A percentile compares a stretch with the other conserved stretches of the same genome.
Evolutionary conservation across 2,329 filamentous ascomycete species (phyloP).

Genomic region (Camptophora hylomeconis): DNA sequence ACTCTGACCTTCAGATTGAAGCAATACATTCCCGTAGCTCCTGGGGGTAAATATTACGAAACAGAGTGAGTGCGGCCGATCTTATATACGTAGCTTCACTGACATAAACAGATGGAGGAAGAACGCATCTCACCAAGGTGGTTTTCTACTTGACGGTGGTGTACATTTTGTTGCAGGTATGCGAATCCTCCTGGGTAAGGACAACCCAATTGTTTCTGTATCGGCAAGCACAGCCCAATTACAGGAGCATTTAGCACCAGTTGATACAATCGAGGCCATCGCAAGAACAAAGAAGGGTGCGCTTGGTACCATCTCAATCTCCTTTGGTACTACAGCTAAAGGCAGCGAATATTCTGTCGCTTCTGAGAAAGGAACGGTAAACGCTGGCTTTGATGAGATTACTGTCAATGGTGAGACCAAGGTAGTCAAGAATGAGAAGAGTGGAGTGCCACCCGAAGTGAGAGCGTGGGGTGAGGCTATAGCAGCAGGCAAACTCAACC

Average conservation of each 20-base stretch:
- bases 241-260: constrained; percentile 38
- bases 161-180: constrained; percentile 43
- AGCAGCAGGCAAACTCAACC: constrained; percentile 26
- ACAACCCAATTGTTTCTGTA: constrained; percentile 29
- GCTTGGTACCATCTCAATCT: constrained; percentile 37
- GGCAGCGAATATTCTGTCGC: constrained; percentile 37
- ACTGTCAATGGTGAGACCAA: constrained; percentile 25
- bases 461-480: constrained; percentile 39
- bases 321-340: constrained; percentile 39
- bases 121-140: constrained; percentile 42
- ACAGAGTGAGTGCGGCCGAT: constrained; percentile 21
- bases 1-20: constrained; percentile 38
- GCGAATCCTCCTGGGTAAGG: constrained; percentile 33
- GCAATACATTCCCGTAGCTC: constrained; percentile 31
- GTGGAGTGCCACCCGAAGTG: constrained; percentile 40
- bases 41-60: constrained; percentile 40
- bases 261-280: constrained; percentile 44
- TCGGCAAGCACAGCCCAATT: constrained; percentile 38
- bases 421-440: constrained; percentile 34
- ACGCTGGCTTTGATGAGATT: constrained; percentile 25
- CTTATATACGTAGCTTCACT: constrained; percentile 19
- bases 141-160: constrained; percentile 46
- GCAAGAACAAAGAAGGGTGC: constrained; percentile 34
- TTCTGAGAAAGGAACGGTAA: constrained; percentile 39
- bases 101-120: constrained; percentile 41